Conservation (phyloP, 495 filamentous ascomycete genomes). For the Staphylotrichum tortipilum region DNA sequence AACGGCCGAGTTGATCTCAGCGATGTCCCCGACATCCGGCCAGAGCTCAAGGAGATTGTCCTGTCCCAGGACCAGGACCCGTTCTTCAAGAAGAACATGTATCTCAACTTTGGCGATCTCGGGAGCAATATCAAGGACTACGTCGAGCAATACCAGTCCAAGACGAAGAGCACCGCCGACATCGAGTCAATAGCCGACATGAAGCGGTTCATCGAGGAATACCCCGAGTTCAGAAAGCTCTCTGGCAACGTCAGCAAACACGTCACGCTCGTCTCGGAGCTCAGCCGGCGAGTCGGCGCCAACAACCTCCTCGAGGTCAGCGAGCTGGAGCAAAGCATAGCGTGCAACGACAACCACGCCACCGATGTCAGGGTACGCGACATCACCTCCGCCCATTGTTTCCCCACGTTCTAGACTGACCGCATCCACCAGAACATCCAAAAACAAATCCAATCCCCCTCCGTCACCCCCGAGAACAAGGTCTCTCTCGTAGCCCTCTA, state of each 20-base stretch:
- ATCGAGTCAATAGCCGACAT: slow-evolving; percentile 96
- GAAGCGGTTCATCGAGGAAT: slow-evolving; percentile 99
- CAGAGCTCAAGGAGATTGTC: slow-evolving; percentile 91
- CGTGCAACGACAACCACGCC: slow-evolving; percentile 90
- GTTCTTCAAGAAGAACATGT: slow-evolving; percentile 99
- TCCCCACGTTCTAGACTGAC: slow-evolving; percentile 1
- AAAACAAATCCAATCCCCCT: slow-evolving; percentile 65
- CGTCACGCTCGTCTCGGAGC: slow-evolving; percentile 88
- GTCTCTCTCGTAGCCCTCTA: slow-evolving; percentile 84
- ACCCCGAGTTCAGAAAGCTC: slow-evolving; percentile 92
- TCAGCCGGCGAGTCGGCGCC: slow-evolving; percentile 75
- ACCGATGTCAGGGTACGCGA: slow-evolving; percentile 70
- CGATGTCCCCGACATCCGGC: slow-evolving; percentile 77
- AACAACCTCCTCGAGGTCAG: slow-evolving; percentile 86
- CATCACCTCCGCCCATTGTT: background rate
- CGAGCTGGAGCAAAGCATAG: slow-evolving; percentile 92
- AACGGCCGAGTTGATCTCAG: slow-evolving; percentile 86
- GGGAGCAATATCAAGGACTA: slow-evolving; percentile 98
- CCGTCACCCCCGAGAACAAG: slow-evolving; percentile 69
- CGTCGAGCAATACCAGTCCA: slow-evolving; percentile 93
- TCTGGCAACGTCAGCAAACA: slow-evolving; percentile 98
- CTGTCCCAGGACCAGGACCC: slow-evolving; percentile 96
- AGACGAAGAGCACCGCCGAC: slow-evolving; percentile 84
- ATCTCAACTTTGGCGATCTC: slow-evolving; percentile 93
- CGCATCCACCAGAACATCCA: slow-evolving; percentile 62